Base-by-base conservation (phyloP, 805 yeast genomes). In the Torulaspora maleeae region DNA sequence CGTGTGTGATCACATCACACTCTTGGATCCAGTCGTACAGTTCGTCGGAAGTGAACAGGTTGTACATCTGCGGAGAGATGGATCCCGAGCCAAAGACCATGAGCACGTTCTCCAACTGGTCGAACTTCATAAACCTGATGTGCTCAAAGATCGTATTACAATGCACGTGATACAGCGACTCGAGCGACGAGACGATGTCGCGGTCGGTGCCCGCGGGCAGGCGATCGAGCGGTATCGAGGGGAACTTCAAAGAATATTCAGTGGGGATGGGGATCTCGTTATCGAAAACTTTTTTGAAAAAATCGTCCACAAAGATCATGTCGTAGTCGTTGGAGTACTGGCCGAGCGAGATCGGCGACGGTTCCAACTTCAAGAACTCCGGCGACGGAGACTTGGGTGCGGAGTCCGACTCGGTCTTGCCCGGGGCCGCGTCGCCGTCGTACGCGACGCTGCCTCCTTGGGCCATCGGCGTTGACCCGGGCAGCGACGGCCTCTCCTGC, bases 1-100 rank as follows among this genome's bases (percentile, higher is more conserved):
- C 61, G 64, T 82, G 85, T 66, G 82, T 74, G n/a, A 76, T 68
- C 48, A 74, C 56, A 61, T 88, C 95, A 59, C 88, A 83, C 38
- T 75, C 67, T 27, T 72, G 55, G n/a, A 84, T 73, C 95, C 95
- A 87, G 12, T 73, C 73, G 4, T 71, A 55, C 11, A 80, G 55
- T 5, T 67, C 63, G 11, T 76, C 76, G 9, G 75, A 68, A 5
- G 71, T 71, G 57, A 81, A 76, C 17, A 86, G 65, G 53, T 76
- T 76, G 57, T 74, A 76, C 33, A 81, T 83, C 3, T 85, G 84
- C 0, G 79, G 70, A 0, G 89, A 79, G 43, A 86, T 70, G 1
- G 78, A 71, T 12, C 71, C 72, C 64, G 64, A 54, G 45, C 69
- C 75, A 61, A 80, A 85, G 7, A 77, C 68, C 7, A 71, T 59